Evolutionary conservation across 78 protist genomes (phyloP).

Genomic region (Cavenderia fasciculata): DNA sequence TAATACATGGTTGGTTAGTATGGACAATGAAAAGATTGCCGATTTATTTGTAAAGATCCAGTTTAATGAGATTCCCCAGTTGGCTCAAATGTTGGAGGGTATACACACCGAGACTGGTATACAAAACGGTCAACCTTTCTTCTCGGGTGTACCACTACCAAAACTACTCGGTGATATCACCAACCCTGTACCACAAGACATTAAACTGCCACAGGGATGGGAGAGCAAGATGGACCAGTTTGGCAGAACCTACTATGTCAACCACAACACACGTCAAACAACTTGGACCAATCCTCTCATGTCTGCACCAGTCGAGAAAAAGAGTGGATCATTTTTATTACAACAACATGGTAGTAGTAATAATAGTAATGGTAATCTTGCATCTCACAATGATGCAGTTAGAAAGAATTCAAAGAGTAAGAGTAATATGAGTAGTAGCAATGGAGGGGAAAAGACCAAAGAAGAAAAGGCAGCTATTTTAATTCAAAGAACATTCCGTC

Average conservation of each 20-base stretch:
- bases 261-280: conserved; percentile 70
- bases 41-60: conserved; percentile 31
- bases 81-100: conserved; percentile 48
- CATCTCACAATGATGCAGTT: too few species aligned
- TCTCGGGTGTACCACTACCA: conserved; percentile 71
- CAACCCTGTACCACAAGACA: neutral
- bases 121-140: conserved; percentile 31
- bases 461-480: conserved; percentile 25
- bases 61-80: conserved; percentile 59
- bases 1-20: neutral
- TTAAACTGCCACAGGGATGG: conserved; percentile 79
- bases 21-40: neutral
- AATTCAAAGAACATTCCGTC: conserved; percentile 40
- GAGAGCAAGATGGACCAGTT: conserved; percentile 52
- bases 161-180: conserved; percentile 35
- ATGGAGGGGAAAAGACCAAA: neutral
- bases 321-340: too few species aligned
- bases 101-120: conserved; percentile 54
- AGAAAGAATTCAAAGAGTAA: too few species aligned
- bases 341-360: neutral
- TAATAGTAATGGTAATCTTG: neutral
- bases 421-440: too few species aligned
- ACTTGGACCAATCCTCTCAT: conserved; percentile 67
- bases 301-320: neutral
- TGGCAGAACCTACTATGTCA: conserved; percentile 73